Evolutionary conservation across 495 filamentous ascomycete genomes (phyloP).

Genomic region (Elasticomyces elasticus): DNA sequence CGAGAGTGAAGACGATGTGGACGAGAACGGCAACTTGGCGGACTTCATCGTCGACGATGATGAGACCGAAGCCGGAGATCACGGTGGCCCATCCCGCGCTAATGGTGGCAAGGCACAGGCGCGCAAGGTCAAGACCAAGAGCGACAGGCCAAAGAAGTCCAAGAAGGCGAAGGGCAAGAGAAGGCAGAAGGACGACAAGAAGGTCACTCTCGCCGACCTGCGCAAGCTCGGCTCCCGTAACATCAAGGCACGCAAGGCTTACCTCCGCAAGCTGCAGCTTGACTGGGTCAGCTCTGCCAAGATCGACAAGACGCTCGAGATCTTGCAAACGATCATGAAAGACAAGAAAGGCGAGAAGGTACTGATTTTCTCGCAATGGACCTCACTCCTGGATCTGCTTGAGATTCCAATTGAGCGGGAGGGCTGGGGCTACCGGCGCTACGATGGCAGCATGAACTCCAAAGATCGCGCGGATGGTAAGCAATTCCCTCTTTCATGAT

Average conservation of each 20-base stretch:
- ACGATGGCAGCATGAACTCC: slow-evolving; percentile 76
- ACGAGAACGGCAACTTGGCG: slow-evolving; percentile 23
- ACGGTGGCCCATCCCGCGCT: slow-evolving; percentile 13
- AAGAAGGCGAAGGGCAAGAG: slow-evolving; percentile 32
- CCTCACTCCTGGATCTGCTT: slow-evolving; percentile 80
- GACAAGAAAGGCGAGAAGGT: slow-evolving; percentile 57
- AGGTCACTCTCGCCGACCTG: slow-evolving; percentile 50
- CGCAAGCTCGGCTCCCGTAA: slow-evolving; percentile 56
- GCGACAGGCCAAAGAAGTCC: slow-evolving; percentile 25
- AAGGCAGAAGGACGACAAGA: slow-evolving; percentile 35
- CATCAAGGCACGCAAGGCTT: slow-evolving; percentile 53
- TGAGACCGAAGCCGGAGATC: slow-evolving; percentile 23
- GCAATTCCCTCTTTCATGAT: too few relatives aligned
- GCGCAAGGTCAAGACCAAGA: slow-evolving; percentile 36
- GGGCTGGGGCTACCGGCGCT: slow-evolving; percentile 59
- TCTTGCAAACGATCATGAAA: slow-evolving; percentile 46
- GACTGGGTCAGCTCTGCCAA: slow-evolving; percentile 69
- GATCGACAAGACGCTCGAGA: slow-evolving; percentile 61
- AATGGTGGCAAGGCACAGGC: slow-evolving; percentile 33
- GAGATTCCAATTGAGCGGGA: slow-evolving; percentile 68
- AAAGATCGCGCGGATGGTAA: slow-evolving; percentile 55
- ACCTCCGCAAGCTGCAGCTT: slow-evolving; percentile 53
- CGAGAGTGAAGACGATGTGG: slow-evolving; percentile 27
- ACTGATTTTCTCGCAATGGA: slow-evolving; percentile 90
- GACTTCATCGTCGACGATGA: slow-evolving; percentile 37